phyloP scores from a whole-genome alignment of 1,139 yeast genomes.

The Yamadazyma diospyri region DNA sequence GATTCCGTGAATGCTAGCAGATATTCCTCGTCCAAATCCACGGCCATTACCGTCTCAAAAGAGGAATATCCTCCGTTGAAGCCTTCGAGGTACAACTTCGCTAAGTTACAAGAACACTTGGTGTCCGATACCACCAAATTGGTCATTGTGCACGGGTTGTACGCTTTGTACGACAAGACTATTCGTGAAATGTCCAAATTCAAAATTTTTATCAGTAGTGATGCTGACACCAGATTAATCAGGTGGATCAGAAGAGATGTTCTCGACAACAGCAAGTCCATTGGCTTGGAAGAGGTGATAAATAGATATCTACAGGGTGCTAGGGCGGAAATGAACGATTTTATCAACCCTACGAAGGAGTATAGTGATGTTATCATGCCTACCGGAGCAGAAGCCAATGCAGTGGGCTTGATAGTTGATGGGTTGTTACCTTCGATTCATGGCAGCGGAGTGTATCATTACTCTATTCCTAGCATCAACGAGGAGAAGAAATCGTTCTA shows the following conservation, averaged over 20 bases:
- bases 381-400: conserved; percentile 61
- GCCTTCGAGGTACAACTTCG: conserved; percentile 42
- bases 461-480: conserved; percentile 15
- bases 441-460: conserved; percentile 11
- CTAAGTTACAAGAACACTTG: conserved; percentile 16
- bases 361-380: conserved; percentile 83
- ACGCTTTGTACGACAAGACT: conserved; percentile 66
- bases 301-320: conserved; percentile 60
- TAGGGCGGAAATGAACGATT: conserved; percentile 75
- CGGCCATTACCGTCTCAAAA: conserved; percentile 27
- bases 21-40: conserved; percentile 21
- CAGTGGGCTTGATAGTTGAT: conserved; percentile 68
- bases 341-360: conserved; percentile 71
- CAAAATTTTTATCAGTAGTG: conserved; percentile 79
- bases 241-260: conserved; percentile 62
- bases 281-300: conserved; percentile 46
- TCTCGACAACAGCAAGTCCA: conserved; percentile 19
- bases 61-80: conserved; percentile 22
- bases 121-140: conserved; percentile 28
- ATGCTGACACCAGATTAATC: conserved; percentile 77
- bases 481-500: conserved; percentile 51
- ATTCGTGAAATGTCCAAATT: conserved; percentile 60
- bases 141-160: conserved; percentile 70
- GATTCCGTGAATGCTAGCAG: conserved; percentile 14
- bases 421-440: conserved; percentile 50